Evolutionary conservation across 257 asterid species (phyloP).

Genomic region (Henckelia pumila): DNA sequence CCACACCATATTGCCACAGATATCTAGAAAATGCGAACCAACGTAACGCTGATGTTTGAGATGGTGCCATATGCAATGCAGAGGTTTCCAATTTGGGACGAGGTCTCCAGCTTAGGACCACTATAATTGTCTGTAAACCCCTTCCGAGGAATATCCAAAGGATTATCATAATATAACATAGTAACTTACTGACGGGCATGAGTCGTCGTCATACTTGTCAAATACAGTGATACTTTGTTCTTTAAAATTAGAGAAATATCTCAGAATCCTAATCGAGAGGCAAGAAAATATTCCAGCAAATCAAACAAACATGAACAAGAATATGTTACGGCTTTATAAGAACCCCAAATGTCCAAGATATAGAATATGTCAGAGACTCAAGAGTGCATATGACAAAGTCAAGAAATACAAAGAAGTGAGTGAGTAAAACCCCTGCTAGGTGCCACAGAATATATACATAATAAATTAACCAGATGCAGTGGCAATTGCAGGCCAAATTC

Average conservation of each 20-base stretch:
- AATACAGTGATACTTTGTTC: background rate
- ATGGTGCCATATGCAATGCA: no score
- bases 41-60: no score
- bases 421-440: slow-evolving; percentile 37
- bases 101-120: no score
- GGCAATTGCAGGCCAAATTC: slow-evolving; percentile 1
- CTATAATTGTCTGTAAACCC: no score
- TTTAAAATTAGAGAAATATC: slow-evolving; percentile 20
- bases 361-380: background rate
- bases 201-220: no score
- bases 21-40: no score
- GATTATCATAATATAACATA: no score
- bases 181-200: background rate
- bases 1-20: no score
- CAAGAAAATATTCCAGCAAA: slow-evolving; percentile 35
- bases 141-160: no score
- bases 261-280: slow-evolving; percentile 45
- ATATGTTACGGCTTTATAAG: background rate
- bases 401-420: slow-evolving; percentile 36
- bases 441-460: slow-evolving; percentile 63
- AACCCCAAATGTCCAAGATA: background rate
- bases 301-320: slow-evolving; percentile 36
- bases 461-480: slow-evolving; percentile 43
- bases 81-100: no score
- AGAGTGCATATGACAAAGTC: slow-evolving; percentile 23